Base-by-base conservation (phyloP, 192 early-diverging fungal species). In the Coemansia sp. region DNA sequence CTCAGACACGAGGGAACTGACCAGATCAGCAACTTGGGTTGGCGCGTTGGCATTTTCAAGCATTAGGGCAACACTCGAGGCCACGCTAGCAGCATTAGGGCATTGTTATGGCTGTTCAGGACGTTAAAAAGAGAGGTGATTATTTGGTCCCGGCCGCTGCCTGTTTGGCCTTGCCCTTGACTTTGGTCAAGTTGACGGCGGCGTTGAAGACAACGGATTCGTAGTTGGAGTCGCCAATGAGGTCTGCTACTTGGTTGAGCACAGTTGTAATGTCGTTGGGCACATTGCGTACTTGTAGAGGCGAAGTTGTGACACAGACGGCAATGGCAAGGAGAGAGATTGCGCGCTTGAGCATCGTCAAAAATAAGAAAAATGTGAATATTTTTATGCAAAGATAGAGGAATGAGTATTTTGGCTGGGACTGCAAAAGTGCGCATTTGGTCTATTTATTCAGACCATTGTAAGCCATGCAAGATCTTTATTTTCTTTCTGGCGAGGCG, bases 21-120 rank as follows among this genome's bases (percentile, higher is more conserved):
- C 50, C n/a, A 55, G 11, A 3, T 6, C 22, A 4, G 31, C 17
- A 8, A 39, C 38, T 8, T 64, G 27, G 14, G 50, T 54, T 4
- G 62, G 62, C 8, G 19, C 3, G 6, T 23, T 22, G 1, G 23
- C 62, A n/a, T 21, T 51, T 10, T 38, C 4, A 14, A 54, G 22
- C 17, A 54, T 3, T 3, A 21, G 6, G 2, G 29, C 3, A 9
- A 19, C 52, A 14, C 12, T 8, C 0, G 49, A 35, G 0, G 62
- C 62, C 7, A 55, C 35, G 4, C 11, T 25, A 6, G 51, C 50
- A 3, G 62, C 52, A 39, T 3, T 1, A 1, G 26, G 10, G 62
- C 37, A 7, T 63, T 22, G 52, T 63, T 63, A 1, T 22, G 6
- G 2, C 16, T 23, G 52, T 41, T 54, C 6, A 63, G 62, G 29